Evolutionary conservation across 108 stramenopile genomes (phyloP).

Genomic region (Cyclostephanos invisitatus): DNA sequence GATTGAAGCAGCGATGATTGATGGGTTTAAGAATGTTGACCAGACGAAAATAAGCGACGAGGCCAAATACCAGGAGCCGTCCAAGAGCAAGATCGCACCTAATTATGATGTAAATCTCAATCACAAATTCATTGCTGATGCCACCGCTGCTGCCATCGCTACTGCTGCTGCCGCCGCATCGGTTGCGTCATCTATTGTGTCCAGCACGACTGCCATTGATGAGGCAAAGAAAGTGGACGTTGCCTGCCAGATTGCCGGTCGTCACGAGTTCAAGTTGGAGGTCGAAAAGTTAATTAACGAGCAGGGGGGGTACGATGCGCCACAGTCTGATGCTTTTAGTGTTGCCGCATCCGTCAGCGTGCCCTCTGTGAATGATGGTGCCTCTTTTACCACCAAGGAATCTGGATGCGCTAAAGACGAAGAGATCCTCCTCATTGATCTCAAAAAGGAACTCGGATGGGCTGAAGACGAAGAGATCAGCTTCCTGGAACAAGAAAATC

Average conservation of each 20-base stretch:
- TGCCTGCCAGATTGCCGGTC: constrained; percentile 8
- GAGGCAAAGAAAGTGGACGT: constrained; percentile 33
- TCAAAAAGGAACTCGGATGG: not conserved
- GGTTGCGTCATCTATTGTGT: constrained; percentile 42
- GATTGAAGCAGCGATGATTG: constrained; percentile 31
- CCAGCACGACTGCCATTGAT: constrained; percentile 20
- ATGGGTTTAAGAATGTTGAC: not conserved
- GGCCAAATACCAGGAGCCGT: not conserved
- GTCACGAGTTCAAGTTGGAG: too few relatives aligned
- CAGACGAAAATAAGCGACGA: constrained; percentile 1
- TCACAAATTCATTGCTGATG: constrained; percentile 8
- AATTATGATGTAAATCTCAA: not conserved
- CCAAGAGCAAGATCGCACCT: too few relatives aligned
- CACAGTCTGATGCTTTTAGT: not conserved
- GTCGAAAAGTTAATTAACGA: too few relatives aligned
- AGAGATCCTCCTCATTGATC: too few relatives aligned
- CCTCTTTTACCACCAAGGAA: not conserved
- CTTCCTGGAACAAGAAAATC: constrained; percentile 39
- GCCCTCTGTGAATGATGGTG: too few relatives aligned
- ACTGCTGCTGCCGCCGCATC: constrained; percentile 30
- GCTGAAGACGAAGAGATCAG: constrained; percentile 32
- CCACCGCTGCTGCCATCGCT: constrained; percentile 5
- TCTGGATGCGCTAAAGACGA: constrained; percentile 15
- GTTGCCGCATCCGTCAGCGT: constrained; percentile 1
- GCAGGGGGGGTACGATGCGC: too few relatives aligned